Percentiles rank a stretch among this genome's conserved stretches.
Evolutionary conservation across 108 stramenopile genomes (phyloP).

Genomic region (Conticribra guillardii): DNA sequence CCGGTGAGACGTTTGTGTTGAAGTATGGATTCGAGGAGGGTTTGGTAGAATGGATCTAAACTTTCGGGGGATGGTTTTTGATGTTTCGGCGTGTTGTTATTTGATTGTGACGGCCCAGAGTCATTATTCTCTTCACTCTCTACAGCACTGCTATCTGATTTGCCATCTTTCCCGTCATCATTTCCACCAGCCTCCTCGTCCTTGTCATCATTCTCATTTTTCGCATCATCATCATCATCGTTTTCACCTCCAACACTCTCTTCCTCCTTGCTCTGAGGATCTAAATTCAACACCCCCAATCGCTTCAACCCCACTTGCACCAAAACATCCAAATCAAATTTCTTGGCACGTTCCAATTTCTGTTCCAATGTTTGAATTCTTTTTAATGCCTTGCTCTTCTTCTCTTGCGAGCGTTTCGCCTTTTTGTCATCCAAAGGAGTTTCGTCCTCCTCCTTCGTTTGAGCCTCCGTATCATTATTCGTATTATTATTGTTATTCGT

Average conservation of each 20-base stretch:
- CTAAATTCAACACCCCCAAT: conserved; percentile 57
- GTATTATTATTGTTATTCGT: too few species aligned
- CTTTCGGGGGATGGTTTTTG: conserved; percentile 13
- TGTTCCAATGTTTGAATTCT: conserved; percentile 19
- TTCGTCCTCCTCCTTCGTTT: neutral
- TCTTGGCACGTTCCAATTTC: conserved; percentile 46
- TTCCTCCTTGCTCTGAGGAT: conserved; percentile 27
- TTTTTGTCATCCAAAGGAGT: neutral
- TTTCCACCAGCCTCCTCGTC: neutral
- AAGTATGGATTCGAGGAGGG: conserved; percentile 58
- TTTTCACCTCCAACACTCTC: neutral
- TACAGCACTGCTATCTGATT: neutral
- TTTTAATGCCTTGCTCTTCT: conserved; percentile 18
- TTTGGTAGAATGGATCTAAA: conserved; percentile 33
- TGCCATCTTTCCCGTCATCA: neutral
- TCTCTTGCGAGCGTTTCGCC: conserved; percentile 9
- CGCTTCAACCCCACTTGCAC: conserved; percentile 59
- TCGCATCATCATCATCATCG: conserved; percentile 2
- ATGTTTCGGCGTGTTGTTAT: too few species aligned
- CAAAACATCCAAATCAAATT: conserved; percentile 49
- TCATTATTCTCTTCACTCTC: conserved; percentile 5
- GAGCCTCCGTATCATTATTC: conserved; percentile 6
- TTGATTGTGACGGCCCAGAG: too few species aligned
- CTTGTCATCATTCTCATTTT: too few species aligned
- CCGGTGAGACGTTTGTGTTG: conserved; percentile 64